A percentile compares a stretch with the other conserved stretches of the same genome.
phyloP scores from a whole-genome alignment of 1,284 basidiomycete species.

The Stereum hirsutum region DNA sequence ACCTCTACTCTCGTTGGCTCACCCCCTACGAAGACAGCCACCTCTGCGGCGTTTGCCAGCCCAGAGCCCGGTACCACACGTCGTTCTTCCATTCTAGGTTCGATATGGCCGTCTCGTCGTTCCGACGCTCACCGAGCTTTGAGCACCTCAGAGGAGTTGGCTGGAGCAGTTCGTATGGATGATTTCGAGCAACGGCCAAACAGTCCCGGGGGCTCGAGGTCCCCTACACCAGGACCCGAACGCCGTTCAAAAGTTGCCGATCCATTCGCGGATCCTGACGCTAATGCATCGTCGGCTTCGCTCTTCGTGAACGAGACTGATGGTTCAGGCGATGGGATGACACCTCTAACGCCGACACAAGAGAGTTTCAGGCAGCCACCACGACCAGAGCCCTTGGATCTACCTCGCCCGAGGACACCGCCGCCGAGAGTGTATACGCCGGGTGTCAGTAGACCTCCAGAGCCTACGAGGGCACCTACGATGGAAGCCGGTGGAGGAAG shows the following conservation, averaged over 20 bases:
- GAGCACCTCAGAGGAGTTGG: constrained; percentile 30
- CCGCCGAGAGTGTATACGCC: constrained; percentile 32
- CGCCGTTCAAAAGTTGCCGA: constrained; percentile 24
- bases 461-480: constrained; percentile 29
- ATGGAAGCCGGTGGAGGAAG: constrained; percentile 11
- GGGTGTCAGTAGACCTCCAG: constrained; percentile 25
- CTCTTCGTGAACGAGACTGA: constrained; percentile 28
- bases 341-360: not conserved
- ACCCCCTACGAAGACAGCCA: too few species aligned
- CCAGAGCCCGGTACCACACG: too few species aligned
- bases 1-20: constrained; percentile 41
- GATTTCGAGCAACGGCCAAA: too few species aligned
- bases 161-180: too few species aligned
- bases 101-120: too few species aligned
- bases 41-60: too few species aligned
- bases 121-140: constrained; percentile 24
- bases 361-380: constrained; percentile 17
- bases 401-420: constrained; percentile 49
- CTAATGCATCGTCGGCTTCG: constrained; percentile 29
- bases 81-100: constrained; percentile 42
- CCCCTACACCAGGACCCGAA: constrained; percentile 3
- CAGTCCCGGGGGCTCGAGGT: constrained; percentile 19
- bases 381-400: constrained; percentile 44
- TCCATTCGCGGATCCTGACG: constrained; percentile 43
- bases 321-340: constrained; percentile 4